Base-by-base conservation (phyloP, 345 rosid species). In the Eucalyptus urophylla region DNA sequence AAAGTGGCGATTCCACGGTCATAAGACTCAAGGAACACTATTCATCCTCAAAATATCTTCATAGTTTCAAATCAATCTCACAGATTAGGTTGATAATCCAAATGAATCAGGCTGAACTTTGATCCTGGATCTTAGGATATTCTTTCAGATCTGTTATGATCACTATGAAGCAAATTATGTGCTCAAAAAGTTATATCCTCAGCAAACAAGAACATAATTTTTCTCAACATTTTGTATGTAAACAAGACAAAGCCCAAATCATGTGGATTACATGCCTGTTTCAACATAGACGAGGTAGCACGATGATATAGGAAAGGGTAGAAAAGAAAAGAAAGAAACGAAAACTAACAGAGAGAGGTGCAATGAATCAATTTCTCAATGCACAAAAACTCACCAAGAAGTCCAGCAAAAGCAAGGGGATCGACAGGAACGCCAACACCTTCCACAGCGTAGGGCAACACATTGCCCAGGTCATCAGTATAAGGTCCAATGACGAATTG, bases 381-480 rank as follows among this genome's bases (percentile, higher is more conserved):
- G 27, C 25, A 6, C 80, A 76, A 76, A 40, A 67, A 86, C 92
- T 94, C 89, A 96, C 99, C 99, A 87, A 97, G 91, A 90, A 97
- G 99, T 90, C 99, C 99, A 44, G 99, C 99, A 80, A 96, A 97
- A 87, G 99, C 99, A 2, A 97, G 99, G 15, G 99, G 99, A 90
- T 97, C 98, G 5, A 94, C 95, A 2, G 99, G 99, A 90, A 97
- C 99, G 45, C 99, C 99, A 3, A 96, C 97, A 11, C 97, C 98
- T 92, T 97, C 97, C 69, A 97, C 99, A 7, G 98, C 98, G n/a
- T 97, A 93, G 49, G 99, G 99, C 91, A 96, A 90, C 60, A 97
- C 98, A 76, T 97, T 97, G 2, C 99, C 99, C 4, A 97, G 99
- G 88, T 97, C 99, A 91, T 97, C 99, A 1, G 98, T 76, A 21